Base-by-base conservation (phyloP, 345 rosid species). In the Excoecaria agallocha region DNA sequence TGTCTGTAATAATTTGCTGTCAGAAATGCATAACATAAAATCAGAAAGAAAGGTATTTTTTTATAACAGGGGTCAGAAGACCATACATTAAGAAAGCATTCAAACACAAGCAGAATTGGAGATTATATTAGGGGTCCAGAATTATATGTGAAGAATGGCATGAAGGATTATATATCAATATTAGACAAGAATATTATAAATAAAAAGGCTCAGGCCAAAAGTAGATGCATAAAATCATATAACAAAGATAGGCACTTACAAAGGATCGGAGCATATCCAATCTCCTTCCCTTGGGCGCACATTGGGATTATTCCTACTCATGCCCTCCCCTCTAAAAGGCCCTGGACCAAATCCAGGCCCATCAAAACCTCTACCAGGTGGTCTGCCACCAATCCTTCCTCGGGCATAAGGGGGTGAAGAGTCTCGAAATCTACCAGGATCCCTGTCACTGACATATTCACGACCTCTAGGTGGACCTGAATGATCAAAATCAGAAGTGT, bases 211-310 rank as follows among this genome's bases (percentile, higher is more conserved):
- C 48, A 5, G 48, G 48, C 10, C 48, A 43, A 43, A 43, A 43
- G 43, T 38, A 49, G 15, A 72, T 17, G 25, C 15, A 51, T 25
- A 76, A 16, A 16, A 45, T 4, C 37, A 73, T 55, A 73, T 50
- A 25, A 30, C 43, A 25, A 30, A 73, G 68, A 54, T 19, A 46
- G 6, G 39, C 46, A 84, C 97, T 89, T 86, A 91, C 93, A 43
- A 35, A 57, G 89, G 86, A 84, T 91, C 89, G 2, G 81, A 70
- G 79, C 97, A 94, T 68, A 81, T 74, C 98, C 97, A 92, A 76
- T 94, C 97, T 63, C 97, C 98, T 73, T 92, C 97, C 84, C 97
- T 90, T 54, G 98, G 97, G 25, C 89, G 90, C 60, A 94, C 90
- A 64, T 90, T 94, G 57, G 95, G 85, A 62, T 84, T 85, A 73